These are phyloP conservation scores for Scleroderma bovista DNA, from an alignment of 768 basidiomycete species.

Conservation along the genomic window DNA sequence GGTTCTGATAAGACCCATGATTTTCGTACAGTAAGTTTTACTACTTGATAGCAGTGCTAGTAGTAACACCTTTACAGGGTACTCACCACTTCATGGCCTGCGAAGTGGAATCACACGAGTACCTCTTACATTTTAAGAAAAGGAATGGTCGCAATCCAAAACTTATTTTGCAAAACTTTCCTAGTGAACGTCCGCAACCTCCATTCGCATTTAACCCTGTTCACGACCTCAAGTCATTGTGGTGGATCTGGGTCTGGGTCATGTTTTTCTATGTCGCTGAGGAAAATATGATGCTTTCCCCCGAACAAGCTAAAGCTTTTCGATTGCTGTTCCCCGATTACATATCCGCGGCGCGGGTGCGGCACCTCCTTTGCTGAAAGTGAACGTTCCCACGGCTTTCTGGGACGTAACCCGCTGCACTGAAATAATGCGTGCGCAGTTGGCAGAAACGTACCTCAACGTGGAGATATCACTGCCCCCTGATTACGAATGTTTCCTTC, in stretches of 20 bases:
- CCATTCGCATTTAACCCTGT: neutral
- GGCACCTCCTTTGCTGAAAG: neutral
- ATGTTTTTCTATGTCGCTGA: neutral
- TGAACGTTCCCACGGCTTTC: neutral
- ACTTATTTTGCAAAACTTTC: neutral
- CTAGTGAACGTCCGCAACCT: neutral
- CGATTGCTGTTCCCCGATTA: neutral
- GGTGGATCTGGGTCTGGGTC: constrained; percentile 1
- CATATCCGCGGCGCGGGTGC: neutral
- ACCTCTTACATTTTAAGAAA: neutral
- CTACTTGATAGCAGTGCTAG: too few species aligned
- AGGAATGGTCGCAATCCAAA: neutral
- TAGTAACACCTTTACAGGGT: too few species aligned
- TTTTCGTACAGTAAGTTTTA: too few species aligned
- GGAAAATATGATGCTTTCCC: neutral
- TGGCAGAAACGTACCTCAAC: neutral
- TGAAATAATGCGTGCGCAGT: neutral
- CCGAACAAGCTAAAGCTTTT: neutral
- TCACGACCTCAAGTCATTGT: constrained; percentile 1
- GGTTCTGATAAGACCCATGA: too few species aligned
- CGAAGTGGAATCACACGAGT: neutral
- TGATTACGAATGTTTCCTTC: constrained; percentile 11
- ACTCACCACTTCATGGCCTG: too few species aligned
- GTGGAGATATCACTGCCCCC: neutral
- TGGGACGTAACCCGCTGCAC: constrained; percentile 6